phyloP scores from a whole-genome alignment of 345 rosid species.

The Gossypium stocksii region DNA sequence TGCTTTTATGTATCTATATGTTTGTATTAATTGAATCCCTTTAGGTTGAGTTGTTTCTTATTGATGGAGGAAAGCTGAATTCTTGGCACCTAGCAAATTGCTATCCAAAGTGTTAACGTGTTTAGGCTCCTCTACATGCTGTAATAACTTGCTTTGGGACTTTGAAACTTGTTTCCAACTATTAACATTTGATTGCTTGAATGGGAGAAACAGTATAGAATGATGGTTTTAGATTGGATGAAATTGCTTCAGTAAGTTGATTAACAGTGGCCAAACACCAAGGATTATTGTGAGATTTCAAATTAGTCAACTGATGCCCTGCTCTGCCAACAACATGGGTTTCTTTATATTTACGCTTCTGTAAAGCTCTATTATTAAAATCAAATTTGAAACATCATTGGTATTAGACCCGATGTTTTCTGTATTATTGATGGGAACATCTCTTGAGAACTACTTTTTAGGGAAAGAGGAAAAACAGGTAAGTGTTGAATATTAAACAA shows the following conservation, averaged over 20 bases:
- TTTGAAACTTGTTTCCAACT: neutral
- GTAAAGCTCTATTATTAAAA: too few species aligned
- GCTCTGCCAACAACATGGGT: too few species aligned
- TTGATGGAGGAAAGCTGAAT: neutral
- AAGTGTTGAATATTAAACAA: neutral
- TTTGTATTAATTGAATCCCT: neutral
- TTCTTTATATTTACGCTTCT: too few species aligned
- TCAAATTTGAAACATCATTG: too few species aligned
- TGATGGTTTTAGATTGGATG: neutral
- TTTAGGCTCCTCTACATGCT: neutral
- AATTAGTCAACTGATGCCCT: too few species aligned
- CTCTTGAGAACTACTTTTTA: too few species aligned
- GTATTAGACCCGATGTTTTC: too few species aligned
- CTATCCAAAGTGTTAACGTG: neutral
- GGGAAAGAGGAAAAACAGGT: too few species aligned
- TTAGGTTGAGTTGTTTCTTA: neutral
- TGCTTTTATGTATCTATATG: too few species aligned
- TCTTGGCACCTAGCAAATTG: neutral
- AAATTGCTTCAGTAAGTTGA: neutral
- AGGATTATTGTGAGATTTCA: too few species aligned
- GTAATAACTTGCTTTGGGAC: neutral
- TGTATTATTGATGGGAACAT: too few species aligned
- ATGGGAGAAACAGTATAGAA: neutral
- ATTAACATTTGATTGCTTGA: neutral
- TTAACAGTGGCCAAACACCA: neutral